These are phyloP conservation scores for Tylopilus sp. DNA, from an alignment of 768 basidiomycete species.

Conservation along the genomic window DNA sequence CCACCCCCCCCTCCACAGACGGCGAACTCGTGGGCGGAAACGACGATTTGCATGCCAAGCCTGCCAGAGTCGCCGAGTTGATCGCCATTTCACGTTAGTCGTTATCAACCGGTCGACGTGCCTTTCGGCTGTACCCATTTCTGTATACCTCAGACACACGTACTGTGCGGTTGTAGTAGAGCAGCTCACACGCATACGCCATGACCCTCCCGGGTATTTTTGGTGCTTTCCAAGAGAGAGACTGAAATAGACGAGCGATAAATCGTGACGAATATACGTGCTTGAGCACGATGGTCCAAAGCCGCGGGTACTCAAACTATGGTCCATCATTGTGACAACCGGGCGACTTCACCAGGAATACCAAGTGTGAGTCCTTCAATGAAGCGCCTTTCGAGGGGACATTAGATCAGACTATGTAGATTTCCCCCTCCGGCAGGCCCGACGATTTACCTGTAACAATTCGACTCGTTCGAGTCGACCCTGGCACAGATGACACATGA, in stretches of 20 bases:
- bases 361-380: not conserved
- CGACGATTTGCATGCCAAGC: conserved; percentile 11
- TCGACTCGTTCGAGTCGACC: not conserved
- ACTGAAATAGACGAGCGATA: not conserved
- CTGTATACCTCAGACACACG: not conserved
- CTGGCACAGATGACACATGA: not conserved
- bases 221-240: no score
- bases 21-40: conserved; percentile 22
- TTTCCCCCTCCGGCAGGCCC: not conserved
- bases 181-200: no score
- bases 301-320: not conserved
- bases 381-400: not conserved
- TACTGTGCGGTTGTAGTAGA: not conserved
- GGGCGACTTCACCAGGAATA: not conserved
- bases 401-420: no score
- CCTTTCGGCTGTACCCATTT: not conserved
- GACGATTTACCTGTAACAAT: not conserved
- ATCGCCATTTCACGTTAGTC: conserved; percentile 7
- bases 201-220: no score
- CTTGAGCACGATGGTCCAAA: not conserved
- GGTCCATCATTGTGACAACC: not conserved
- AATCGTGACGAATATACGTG: not conserved
- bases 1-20: no score
- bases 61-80: conserved; percentile 7
- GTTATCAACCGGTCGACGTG: not conserved